These are phyloP conservation scores for Schoenoplectus tabernaemontani DNA, from an alignment of 202 grass and related monocot species.

Conservation along the genomic window DNA sequence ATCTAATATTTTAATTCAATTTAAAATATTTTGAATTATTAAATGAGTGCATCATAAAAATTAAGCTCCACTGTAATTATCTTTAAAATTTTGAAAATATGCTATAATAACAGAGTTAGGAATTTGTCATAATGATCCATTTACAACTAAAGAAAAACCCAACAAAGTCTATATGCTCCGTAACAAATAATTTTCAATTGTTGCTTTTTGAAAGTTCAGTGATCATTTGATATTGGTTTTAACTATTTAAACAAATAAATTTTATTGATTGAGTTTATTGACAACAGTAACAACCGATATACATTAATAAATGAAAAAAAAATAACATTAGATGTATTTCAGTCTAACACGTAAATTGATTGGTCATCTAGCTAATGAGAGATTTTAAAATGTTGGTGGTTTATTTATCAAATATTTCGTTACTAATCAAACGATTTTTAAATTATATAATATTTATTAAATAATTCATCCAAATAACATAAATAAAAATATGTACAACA, in stretches of 20 bases:
- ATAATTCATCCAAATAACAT: not conserved
- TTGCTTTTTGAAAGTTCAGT: not conserved
- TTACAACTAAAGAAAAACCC: no score
- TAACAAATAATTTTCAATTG: not conserved
- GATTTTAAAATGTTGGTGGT: not conserved
- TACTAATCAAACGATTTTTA: not conserved
- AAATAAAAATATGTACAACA: not conserved
- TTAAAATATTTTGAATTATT: no score
- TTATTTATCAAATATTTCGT: not conserved
- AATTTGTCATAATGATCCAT: no score
- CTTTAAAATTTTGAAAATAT: no score
- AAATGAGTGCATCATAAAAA: no score
- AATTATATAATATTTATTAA: not conserved
- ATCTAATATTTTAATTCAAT: no score
- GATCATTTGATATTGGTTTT: not conserved
- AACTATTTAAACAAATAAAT: not conserved
- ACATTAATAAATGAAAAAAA: no score
- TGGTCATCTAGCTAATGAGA: not conserved
- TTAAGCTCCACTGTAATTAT: no score
- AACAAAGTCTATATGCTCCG: no score
- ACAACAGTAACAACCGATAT: no score
- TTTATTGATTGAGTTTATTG: not conserved
- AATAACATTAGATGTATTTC: not conserved
- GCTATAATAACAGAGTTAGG: no score
- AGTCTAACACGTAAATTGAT: not conserved